phyloP scores from a whole-genome alignment of 2,329 filamentous ascomycete genomes.

The Venturia oleaginea region DNA sequence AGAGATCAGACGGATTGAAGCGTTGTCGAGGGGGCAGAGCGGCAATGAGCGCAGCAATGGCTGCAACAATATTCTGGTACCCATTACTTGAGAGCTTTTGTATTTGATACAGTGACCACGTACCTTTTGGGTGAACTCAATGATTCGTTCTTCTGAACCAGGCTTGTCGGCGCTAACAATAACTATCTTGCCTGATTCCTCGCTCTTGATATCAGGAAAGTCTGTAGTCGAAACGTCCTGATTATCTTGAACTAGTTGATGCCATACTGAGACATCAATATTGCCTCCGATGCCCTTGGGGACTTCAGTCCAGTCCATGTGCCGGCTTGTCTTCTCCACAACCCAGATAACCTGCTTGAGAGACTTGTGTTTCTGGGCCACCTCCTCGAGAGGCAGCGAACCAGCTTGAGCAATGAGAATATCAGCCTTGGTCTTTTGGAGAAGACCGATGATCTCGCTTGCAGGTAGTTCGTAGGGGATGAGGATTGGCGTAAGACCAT shows the following conservation, averaged over 20 bases:
- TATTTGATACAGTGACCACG: conserved; percentile 15
- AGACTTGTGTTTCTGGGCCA: conserved; percentile 58
- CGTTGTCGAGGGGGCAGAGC: conserved; percentile 68
- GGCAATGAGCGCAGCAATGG: conserved; percentile 66
- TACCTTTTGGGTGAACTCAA: conserved; percentile 67
- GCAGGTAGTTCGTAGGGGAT: conserved; percentile 73
- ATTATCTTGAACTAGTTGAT: conserved; percentile 71
- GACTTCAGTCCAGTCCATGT: conserved; percentile 92
- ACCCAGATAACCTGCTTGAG: conserved; percentile 82
- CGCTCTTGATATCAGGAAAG: conserved; percentile 51
- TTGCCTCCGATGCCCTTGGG: conserved; percentile 66
- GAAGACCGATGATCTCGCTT: conserved; percentile 59
- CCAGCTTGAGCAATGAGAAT: conserved; percentile 77
- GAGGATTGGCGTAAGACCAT: conserved; percentile 74
- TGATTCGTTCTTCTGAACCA: conserved; percentile 53
- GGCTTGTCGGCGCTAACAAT: conserved; percentile 54
- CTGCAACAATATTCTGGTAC: conserved; percentile 71
- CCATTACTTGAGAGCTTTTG: conserved; percentile 10
- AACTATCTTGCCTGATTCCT: conserved; percentile 45
- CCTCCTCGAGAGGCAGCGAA: conserved; percentile 68
- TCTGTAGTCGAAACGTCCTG: conserved; percentile 43
- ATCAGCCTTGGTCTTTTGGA: conserved; percentile 67
- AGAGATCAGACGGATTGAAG: conserved; percentile 64
- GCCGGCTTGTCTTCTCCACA: conserved; percentile 78
- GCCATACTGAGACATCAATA: conserved; percentile 83